Percentiles rank a stretch among this genome's conserved stretches.
Conservation (phyloP, 768 basidiomycete species). For the Pisolithus marmoratus region DNA sequence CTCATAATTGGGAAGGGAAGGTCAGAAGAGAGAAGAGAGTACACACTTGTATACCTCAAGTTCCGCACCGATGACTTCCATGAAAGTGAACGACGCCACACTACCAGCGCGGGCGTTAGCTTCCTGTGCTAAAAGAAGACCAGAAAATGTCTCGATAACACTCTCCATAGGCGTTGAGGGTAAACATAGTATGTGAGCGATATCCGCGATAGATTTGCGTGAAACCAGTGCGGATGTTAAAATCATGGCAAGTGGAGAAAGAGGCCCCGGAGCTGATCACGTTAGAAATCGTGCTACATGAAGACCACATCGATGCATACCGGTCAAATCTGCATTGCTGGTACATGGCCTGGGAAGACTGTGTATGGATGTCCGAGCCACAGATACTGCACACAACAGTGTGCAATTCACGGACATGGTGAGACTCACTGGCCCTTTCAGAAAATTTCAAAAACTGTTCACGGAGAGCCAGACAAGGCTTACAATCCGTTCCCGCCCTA, state of each 20-base stretch:
- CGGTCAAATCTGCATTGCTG: constrained; percentile 8
- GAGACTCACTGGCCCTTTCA: constrained; percentile 53
- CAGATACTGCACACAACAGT: constrained; percentile 50
- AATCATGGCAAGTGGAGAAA: constrained; percentile 15
- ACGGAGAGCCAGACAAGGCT: constrained; percentile 13
- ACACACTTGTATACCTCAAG: constrained; percentile 33
- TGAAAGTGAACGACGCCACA: constrained; percentile 33
- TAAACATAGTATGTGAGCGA: constrained; percentile 49
- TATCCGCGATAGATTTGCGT: constrained; percentile 50
- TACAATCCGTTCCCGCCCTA: constrained; percentile 46
- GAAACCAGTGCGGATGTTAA: constrained; percentile 43
- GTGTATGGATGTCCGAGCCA: constrained; percentile 39
- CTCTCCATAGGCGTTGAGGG: constrained; percentile 36
- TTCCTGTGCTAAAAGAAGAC: constrained; percentile 43
- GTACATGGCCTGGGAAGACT: constrained; percentile 34
- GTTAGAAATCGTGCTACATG: neutral
- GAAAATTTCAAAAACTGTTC: constrained; percentile 1
- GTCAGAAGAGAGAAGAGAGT: neutral
- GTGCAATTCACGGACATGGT: constrained; percentile 53
- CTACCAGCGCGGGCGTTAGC: constrained; percentile 33
- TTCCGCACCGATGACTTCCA: constrained; percentile 47
- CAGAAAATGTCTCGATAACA: constrained; percentile 43
- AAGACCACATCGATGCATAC: constrained; percentile 8
- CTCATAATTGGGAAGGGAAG: constrained; percentile 5
- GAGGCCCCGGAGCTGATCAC: constrained; percentile 27